Conservation (phyloP, 371 early-diverging fungal species). For the Rhizopus arrhizus region DNA sequence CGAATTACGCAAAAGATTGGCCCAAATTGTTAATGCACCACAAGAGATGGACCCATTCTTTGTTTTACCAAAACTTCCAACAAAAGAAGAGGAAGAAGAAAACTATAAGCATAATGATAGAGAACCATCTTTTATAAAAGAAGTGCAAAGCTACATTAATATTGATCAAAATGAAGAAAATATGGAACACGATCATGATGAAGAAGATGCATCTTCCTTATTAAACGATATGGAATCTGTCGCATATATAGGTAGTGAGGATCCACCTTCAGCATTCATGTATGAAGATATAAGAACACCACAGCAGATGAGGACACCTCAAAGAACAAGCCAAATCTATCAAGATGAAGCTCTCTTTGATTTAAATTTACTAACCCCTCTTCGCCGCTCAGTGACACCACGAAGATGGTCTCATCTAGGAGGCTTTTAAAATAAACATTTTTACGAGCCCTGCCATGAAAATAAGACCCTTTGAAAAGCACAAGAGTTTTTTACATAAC, state of each 20-base stretch:
- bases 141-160: background rate
- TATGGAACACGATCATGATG: background rate
- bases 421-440: too few species aligned
- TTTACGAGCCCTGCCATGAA: too few species aligned
- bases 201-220: background rate
- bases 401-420: too few species aligned
- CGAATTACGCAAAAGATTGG: background rate
- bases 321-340: background rate
- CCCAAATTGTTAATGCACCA: background rate
- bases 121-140: background rate
- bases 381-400: background rate
- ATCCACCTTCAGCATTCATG: background rate
- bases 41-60: background rate
- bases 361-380: background rate
- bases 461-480: too few species aligned
- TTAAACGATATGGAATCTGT: background rate
- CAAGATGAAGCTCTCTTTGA: background rate
- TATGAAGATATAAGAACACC: background rate
- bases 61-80: background rate
- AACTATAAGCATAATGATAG: background rate
- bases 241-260: background rate
- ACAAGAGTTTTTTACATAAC: too few species aligned
- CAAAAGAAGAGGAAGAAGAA: background rate
- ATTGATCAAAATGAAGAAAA: background rate
- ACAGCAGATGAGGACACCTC: background rate